phyloP scores from a whole-genome alignment of 2,329 filamentous ascomycete species.

The Leptographium radiaticola region DNA sequence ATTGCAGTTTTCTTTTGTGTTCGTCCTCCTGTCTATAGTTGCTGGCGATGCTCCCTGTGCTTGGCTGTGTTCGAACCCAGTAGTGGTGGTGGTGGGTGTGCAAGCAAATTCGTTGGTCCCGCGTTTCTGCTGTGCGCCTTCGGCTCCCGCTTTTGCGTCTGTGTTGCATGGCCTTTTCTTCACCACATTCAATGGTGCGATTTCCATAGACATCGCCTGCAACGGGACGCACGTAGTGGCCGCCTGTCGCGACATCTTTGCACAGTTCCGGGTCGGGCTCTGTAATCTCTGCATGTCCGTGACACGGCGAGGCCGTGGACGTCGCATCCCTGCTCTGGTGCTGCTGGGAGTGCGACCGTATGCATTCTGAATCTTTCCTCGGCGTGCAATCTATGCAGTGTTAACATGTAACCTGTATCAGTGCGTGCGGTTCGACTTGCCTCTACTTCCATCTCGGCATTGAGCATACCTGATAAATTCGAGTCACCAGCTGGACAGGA shows the following conservation, averaged over 20 bases:
- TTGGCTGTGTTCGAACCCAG: conserved; percentile 28
- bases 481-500: background rate
- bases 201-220: background rate
- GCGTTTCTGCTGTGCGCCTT: background rate
- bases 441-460: background rate
- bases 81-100: conserved; percentile 52
- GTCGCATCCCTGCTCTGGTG: no score
- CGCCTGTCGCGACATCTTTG: background rate
- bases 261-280: background rate
- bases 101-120: conserved; percentile 25
- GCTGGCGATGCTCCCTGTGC: conserved; percentile 8
- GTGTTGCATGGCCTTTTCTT: background rate
- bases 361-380: background rate
- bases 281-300: background rate
- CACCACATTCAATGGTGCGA: no score
- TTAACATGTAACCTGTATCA: background rate
- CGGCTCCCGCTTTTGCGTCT: background rate
- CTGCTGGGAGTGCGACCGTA: background rate
- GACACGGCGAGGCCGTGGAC: background rate
- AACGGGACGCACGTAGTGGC: background rate
- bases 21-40: conserved; percentile 9
- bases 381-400: background rate
- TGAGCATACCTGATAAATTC: background rate
- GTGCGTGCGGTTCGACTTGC: background rate
- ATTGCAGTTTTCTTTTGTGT: conserved; percentile 1